Base-by-base conservation (phyloP, 352 stramenopile species). In the Phytophthora cactorum region DNA sequence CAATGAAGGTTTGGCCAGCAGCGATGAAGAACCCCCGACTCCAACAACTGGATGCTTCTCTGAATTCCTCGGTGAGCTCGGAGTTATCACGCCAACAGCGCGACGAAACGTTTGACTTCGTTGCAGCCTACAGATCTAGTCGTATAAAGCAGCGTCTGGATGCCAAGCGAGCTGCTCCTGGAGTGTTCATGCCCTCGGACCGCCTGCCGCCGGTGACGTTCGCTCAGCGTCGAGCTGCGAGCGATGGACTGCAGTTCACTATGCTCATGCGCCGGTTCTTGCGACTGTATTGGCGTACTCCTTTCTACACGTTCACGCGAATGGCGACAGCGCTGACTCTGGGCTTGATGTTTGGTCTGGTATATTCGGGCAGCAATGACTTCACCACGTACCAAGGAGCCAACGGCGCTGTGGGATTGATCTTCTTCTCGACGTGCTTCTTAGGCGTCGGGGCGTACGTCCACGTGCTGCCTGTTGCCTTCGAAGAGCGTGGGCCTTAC, bases 401-500 rank as follows among this genome's bases (percentile, higher is more conserved):
- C 2, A 79, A 84, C 31, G 69, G 63, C 25, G 63, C 71, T 6
- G 68, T 97, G 15, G 80, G 84, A n/a, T 62, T 95, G 0, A 90
- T 96, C 39, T 97, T 95, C 67, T 83, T 92, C 6, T 84, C 82
- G 8, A 86, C 88, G 15, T 71, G 86, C 50, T 96, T 97, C 59
- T 78, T 92, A 43, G 75, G 79, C 28, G 75, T 96, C 28, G 80
- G 82, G 12, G 79, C 76, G 31, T 87, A 95, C 45, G 65, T 92
- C 27, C 84, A 79, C 2, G 75, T 90, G 3, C 52, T 97, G 6
- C 81, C 88, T 6, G 63, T 97, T 4, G 85, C 92, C 41, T 83
- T 91, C 68, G 78, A 86, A 43, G 89, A 97, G 57, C 81, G 93
- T 29, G 90, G 92, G 4, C 83, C 92, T 52, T 98, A 91, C 62